Conservation (phyloP, 108 stramenopile genomes). For the Schizochytrium sp. region DNA sequence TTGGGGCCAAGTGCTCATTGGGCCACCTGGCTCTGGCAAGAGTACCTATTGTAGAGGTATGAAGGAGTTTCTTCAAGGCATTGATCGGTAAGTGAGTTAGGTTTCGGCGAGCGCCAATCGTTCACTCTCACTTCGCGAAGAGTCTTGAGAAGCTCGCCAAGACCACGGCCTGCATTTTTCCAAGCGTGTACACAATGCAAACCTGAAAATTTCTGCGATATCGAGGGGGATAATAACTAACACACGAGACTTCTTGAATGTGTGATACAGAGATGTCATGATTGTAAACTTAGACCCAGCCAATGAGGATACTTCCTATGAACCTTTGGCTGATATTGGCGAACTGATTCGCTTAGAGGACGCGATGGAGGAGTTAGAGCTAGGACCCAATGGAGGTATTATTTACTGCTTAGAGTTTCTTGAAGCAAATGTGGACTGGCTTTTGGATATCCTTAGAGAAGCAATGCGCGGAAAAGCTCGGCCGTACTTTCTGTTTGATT, state of each 20-base stretch:
- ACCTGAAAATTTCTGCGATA: no score
- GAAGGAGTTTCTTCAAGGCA: conserved; percentile 86
- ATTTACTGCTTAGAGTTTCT: conserved; percentile 97
- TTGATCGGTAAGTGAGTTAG: conserved; percentile 80
- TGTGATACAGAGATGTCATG: conserved; percentile 8
- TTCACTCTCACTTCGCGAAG: no score
- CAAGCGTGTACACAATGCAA: no score
- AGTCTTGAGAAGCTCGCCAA: no score
- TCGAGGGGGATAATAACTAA: no score
- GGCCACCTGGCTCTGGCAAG: conserved; percentile 96
- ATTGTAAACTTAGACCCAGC: conserved; percentile 98
- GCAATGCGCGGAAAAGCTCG: background rate
- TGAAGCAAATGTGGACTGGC: conserved; percentile 77
- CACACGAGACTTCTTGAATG: no score
- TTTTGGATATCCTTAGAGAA: conserved; percentile 66
- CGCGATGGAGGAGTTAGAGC: conserved; percentile 87
- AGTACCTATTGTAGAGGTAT: conserved; percentile 95
- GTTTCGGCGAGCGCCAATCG: no score
- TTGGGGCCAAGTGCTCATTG: conserved; percentile 91
- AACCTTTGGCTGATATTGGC: conserved; percentile 84
- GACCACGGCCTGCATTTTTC: no score
- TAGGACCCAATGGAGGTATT: conserved; percentile 96
- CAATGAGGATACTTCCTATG: conserved; percentile 83
- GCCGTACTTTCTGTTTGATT: conserved; percentile 90
- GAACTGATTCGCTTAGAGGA: conserved; percentile 84